Conservation (phyloP, 2,329 filamentous ascomycete species). For the Apiospora saccharicola region DNA sequence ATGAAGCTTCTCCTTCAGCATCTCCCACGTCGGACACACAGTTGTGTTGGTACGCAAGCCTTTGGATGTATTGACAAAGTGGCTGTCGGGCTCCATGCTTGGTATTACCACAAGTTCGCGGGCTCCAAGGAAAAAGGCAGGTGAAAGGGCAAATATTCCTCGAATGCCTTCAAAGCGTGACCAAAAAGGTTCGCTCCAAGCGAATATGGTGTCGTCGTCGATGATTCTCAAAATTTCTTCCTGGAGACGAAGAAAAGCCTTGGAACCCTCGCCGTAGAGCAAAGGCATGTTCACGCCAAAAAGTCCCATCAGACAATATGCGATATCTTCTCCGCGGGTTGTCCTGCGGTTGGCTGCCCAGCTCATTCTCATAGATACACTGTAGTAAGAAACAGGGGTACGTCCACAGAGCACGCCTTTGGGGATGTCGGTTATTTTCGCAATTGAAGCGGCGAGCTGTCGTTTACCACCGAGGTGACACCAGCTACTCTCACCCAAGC, state of each 20-base stretch:
- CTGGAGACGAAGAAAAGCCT: constrained; percentile 29
- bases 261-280: constrained; percentile 30
- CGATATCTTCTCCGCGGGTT: constrained; percentile 28
- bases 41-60: background rate
- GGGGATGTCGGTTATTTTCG: too few species aligned
- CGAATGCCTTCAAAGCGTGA: too few species aligned
- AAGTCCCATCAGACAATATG: constrained; percentile 31
- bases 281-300: constrained; percentile 31
- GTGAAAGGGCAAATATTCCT: background rate
- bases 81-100: background rate
- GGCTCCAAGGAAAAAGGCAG: background rate
- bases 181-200: too few species aligned
- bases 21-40: background rate
- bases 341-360: constrained; percentile 29
- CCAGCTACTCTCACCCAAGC: too few species aligned
- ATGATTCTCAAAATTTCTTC: constrained; percentile 29
- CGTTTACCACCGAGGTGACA: too few species aligned
- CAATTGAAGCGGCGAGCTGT: too few species aligned
- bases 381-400: too few species aligned
- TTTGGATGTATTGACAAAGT: background rate
- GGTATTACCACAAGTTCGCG: background rate
- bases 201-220: constrained; percentile 21
- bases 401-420: too few species aligned
- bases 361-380: constrained; percentile 20
- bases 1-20: background rate